Evolutionary conservation across 73 alveolate species (phyloP), one percentile per base, ranked within the genome.

Genomic region (Symbiodinium natans): DNA sequence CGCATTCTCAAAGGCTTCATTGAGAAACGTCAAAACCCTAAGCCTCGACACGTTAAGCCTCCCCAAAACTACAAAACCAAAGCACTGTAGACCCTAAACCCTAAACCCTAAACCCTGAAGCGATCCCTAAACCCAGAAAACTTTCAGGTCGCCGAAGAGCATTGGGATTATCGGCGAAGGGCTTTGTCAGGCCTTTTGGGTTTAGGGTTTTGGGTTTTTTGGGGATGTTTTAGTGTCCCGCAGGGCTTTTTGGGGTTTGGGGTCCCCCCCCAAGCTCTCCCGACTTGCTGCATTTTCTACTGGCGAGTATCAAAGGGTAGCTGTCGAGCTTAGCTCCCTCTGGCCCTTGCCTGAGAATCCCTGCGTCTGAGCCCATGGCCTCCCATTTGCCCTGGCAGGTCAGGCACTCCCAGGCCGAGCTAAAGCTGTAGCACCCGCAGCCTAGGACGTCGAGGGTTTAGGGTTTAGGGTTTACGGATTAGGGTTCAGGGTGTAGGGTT

Each of bases 381-480:
- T 99, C 99, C 99, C 99, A 99, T 92, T 99, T 98, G 86, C 99
- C 99, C 73, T 99, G 99, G 93, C 99, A 99, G 52, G 99, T 99
- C 42, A 99, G 99, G 99, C 99, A 99, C 92, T 99, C 99, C 99
- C 99, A 99, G 92, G 99, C 99, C 3, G 99, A 99, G 56, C 88
- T 90, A 59, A 90, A 90, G 75, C 82, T 41, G 54, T 90, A 43
- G n/a, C 97, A 90, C 40, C 82, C 88, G 38, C 97, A 90, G 48
- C 97, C 97, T 89, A 21, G 33, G 36, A 5, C 36, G 54, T 23
- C 34, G 4, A 21, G 31, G 31, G 2, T 56, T 56, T 25, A 1
- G 75, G 75, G 75, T 25, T 56, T 56, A 31, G 36, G 75, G 75
- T 25, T 56, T 15, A 56, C 31, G 29, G 34, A 15, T 21, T 56